phyloP scores from a whole-genome alignment of 2,329 filamentous ascomycete genomes.

The Dryadomyces sulphureus region DNA sequence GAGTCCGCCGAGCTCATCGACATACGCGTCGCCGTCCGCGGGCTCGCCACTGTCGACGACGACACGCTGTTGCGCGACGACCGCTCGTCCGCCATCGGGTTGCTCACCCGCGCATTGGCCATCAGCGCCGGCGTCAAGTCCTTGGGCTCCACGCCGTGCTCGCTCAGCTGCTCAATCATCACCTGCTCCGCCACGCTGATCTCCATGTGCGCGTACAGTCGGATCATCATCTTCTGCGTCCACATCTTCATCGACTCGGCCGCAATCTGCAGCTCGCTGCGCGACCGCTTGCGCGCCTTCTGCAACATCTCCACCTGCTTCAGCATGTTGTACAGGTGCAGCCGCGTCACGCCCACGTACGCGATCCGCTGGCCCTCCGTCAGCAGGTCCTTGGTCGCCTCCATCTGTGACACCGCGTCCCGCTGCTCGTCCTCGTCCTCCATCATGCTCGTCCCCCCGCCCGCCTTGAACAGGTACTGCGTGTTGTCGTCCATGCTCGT shows the following conservation, averaged over 20 bases:
- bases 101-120: slow-evolving; percentile 84
- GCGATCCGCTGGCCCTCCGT: slow-evolving; percentile 93
- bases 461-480: slow-evolving; percentile 72
- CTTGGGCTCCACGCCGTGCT: slow-evolving; percentile 73
- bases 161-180: slow-evolving; percentile 95
- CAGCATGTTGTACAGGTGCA: slow-evolving; percentile 68
- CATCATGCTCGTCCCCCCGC: slow-evolving; percentile 36
- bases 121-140: slow-evolving; percentile 80
- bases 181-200: slow-evolving; percentile 82
- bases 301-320: slow-evolving; percentile 46
- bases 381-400: slow-evolving; percentile 87
- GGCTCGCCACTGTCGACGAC: not conserved
- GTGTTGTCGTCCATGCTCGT: slow-evolving; percentile 98
- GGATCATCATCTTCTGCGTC: slow-evolving; percentile 96
- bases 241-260: slow-evolving; percentile 82
- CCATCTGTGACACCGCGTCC: slow-evolving; percentile 78
- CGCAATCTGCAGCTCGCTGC: slow-evolving; percentile 55
- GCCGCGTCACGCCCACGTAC: slow-evolving; percentile 78
- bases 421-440: slow-evolving; percentile 69
- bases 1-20: slow-evolving; percentile 14
- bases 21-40: not conserved
- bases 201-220: slow-evolving; percentile 91
- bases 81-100: slow-evolving; percentile 56
- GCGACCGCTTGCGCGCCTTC: slow-evolving; percentile 43
- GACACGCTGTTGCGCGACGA: slow-evolving; percentile 2